These are phyloP conservation scores for Podospora bellae-mahoneyi DNA, from an alignment of 495 filamentous ascomycete genomes.

Conservation along the genomic window DNA sequence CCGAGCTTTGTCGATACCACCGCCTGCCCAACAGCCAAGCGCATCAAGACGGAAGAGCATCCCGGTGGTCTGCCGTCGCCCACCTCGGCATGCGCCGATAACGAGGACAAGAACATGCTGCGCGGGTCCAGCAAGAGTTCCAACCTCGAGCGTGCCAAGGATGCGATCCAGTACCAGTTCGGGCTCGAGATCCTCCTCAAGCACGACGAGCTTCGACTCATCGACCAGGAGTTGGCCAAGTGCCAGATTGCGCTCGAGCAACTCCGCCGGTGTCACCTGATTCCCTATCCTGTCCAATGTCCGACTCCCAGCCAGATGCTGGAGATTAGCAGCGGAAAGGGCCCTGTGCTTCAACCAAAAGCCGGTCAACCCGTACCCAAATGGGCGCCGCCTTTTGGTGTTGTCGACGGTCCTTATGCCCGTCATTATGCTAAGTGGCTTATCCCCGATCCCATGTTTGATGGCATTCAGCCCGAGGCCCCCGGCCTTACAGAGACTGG, in stretches of 20 bases:
- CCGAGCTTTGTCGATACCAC: constrained; percentile 32
- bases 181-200: constrained; percentile 89
- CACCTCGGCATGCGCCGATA: constrained; percentile 28
- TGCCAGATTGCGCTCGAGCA: constrained; percentile 95
- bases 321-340: constrained; percentile 67
- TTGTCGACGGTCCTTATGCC: constrained; percentile 86
- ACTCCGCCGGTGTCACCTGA: constrained; percentile 82
- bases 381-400: constrained; percentile 78
- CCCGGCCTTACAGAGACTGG: constrained; percentile 35
- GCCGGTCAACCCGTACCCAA: constrained; percentile 59
- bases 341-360: constrained; percentile 57
- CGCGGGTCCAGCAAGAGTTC: constrained; percentile 19
- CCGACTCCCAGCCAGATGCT: constrained; percentile 59
- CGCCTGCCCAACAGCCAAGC: constrained; percentile 30
- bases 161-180: constrained; percentile 79
- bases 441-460: constrained; percentile 82
- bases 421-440: constrained; percentile 94
- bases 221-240: constrained; percentile 95
- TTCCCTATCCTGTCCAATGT: constrained; percentile 72
- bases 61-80: constrained; percentile 35
- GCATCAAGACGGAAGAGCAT: constrained; percentile 37
- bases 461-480: constrained; percentile 54
- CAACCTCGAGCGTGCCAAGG: constrained; percentile 51
- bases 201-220: constrained; percentile 87
- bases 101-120: constrained; percentile 21